phyloP scores from a whole-genome alignment of 352 stramenopile species.

The Pythium brassicae region DNA sequence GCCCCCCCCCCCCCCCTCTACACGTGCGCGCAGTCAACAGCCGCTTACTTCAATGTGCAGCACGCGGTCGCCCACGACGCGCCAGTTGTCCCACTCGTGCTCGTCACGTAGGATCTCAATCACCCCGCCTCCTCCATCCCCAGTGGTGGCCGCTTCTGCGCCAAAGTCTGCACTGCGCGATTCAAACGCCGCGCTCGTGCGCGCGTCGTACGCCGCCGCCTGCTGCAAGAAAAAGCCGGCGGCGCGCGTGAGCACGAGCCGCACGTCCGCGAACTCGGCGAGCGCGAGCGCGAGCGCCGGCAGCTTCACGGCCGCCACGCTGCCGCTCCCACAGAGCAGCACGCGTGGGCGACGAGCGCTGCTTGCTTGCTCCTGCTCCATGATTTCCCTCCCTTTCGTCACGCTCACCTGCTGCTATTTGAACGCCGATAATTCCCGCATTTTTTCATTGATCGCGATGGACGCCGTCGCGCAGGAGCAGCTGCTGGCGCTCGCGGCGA shows the following conservation, averaged over 20 bases:
- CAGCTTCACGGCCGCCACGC: conserved; percentile 85
- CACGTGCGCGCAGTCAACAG: not conserved
- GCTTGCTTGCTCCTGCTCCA: not conserved
- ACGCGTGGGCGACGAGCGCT: conserved; percentile 31
- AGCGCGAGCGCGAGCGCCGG: conserved; percentile 76
- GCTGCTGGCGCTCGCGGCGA: conserved; percentile 18
- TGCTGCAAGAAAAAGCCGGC: conserved; percentile 81
- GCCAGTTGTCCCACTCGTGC: conserved; percentile 83
- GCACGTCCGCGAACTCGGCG: conserved; percentile 48
- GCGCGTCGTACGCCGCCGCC: conserved; percentile 66
- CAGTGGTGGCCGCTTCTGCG: not conserved
- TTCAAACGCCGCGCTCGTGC: conserved; percentile 39
- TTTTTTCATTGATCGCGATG: conserved; percentile 3
- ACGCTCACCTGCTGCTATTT: not conserved
- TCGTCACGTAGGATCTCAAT: conserved; percentile 62
- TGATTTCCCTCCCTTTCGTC: not conserved
- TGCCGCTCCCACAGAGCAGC: conserved; percentile 77
- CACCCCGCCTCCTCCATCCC: not conserved
- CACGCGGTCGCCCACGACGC: conserved; percentile 73
- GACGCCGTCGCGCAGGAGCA: conserved; percentile 21
- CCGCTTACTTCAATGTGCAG: conserved; percentile 80
- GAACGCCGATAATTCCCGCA: not conserved
- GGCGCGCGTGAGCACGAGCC: conserved; percentile 73
- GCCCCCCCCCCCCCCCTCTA: too few species aligned
- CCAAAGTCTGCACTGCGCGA: conserved; percentile 14